Evolutionary conservation across 2,329 filamentous ascomycete genomes (phyloP).

Genomic region (Claviceps sp.): DNA sequence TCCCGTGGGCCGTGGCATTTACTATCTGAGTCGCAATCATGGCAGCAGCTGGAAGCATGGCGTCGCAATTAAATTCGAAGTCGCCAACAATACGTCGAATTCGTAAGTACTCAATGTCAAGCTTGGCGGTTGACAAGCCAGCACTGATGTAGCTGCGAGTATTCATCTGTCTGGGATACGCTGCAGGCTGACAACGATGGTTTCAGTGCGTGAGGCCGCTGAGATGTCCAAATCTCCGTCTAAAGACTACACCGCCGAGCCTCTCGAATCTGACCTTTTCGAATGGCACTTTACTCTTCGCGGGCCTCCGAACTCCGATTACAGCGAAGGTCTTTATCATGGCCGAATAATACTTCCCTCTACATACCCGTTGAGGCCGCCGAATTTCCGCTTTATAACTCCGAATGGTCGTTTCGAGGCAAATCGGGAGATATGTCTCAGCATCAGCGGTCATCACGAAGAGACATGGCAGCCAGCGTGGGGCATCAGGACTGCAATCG

Average conservation of each 20-base stretch:
- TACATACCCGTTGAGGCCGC: conserved; percentile 81
- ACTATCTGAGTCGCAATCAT: not conserved
- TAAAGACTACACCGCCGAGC: conserved; percentile 71
- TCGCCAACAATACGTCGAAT: conserved; percentile 79
- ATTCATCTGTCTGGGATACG: not conserved
- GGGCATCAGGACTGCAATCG: conserved; percentile 83
- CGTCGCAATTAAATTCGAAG: conserved; percentile 51
- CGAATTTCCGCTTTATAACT: conserved; percentile 89
- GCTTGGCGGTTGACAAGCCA: too few species aligned
- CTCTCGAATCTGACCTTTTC: conserved; percentile 81
- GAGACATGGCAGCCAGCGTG: conserved; percentile 98
- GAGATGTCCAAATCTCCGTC: conserved; percentile 73
- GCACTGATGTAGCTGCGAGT: not conserved
- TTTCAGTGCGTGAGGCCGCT: conserved; percentile 70
- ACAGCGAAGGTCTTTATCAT: conserved; percentile 78
- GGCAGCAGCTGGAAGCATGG: conserved; percentile 9
- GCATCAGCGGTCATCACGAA: conserved; percentile 89
- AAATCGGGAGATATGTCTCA: conserved; percentile 92
- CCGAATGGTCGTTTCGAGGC: conserved; percentile 88
- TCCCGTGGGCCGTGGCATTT: not conserved
- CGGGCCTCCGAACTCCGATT: conserved; percentile 71
- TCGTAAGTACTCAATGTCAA: conserved; percentile 32
- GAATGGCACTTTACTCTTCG: conserved; percentile 99
- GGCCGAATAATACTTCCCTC: conserved; percentile 86
- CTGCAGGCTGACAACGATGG: not conserved